These are phyloP conservation scores for Aureobasidium sp. DNA, from an alignment of 2,329 filamentous ascomycete genomes.

Conservation along the genomic window DNA sequence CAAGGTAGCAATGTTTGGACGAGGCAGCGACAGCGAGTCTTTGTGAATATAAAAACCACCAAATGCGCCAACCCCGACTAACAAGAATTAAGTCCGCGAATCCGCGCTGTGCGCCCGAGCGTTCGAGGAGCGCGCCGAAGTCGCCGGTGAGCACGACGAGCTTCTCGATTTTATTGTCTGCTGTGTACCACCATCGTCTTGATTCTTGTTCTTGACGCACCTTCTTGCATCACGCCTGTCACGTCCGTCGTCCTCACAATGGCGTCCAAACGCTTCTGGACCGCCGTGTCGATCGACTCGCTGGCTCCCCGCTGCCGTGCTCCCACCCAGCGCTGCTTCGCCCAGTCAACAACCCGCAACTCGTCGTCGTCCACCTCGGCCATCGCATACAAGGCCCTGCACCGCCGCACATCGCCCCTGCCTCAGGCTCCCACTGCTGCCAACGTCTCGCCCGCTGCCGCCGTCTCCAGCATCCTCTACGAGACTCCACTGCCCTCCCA, in stretches of 20 bases:
- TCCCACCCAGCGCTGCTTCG: not conserved
- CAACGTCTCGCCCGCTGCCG: slow-evolving; percentile 82
- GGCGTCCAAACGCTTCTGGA: slow-evolving; percentile 27
- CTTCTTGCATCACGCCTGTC: not conserved
- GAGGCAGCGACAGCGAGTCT: not conserved
- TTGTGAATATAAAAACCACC: not conserved
- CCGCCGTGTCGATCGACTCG: slow-evolving; percentile 14
- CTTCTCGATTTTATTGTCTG: not conserved
- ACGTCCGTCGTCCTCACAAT: slow-evolving; percentile 19
- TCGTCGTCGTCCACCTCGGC: slow-evolving; percentile 73
- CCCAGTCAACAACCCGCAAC: slow-evolving; percentile 15
- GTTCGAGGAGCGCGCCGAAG: not conserved
- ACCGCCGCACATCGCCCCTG: slow-evolving; percentile 80
- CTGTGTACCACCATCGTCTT: not conserved
- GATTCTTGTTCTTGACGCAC: not conserved
- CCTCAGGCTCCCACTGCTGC: slow-evolving; percentile 56
- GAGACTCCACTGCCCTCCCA: slow-evolving; percentile 83
- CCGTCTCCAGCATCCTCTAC: slow-evolving; percentile 97
- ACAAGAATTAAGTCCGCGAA: not conserved
- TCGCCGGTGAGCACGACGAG: not conserved
- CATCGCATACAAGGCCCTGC: slow-evolving; percentile 93
- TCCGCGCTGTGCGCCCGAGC: not conserved
- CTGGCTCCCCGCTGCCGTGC: slow-evolving; percentile 3
- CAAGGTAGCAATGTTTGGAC: slow-evolving; percentile 7
- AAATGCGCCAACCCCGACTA: not conserved